Evolutionary conservation across 208 protist genomes (phyloP).

Genomic region (Trypanosoma congolense): DNA sequence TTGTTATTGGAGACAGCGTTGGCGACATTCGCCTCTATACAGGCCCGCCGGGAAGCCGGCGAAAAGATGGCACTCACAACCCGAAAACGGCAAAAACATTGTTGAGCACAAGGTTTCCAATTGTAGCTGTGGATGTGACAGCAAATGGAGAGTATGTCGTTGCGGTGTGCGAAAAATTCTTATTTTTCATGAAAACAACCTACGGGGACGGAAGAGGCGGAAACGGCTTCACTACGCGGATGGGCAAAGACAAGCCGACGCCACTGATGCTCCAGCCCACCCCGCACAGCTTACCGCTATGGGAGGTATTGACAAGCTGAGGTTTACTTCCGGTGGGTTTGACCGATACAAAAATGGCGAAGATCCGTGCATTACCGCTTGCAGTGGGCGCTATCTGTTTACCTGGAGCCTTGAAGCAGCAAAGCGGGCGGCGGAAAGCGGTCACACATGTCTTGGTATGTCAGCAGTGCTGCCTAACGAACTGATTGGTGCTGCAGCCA

Average conservation of each 20-base stretch:
- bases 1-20: slow-evolving; percentile 47
- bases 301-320: slow-evolving; percentile 33
- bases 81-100: slow-evolving; percentile 61
- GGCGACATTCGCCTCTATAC: slow-evolving; percentile 63
- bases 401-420: slow-evolving; percentile 54
- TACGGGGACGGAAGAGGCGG: slow-evolving; percentile 27
- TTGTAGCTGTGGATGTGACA: slow-evolving; percentile 53
- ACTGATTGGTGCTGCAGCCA: slow-evolving; percentile 11
- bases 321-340: slow-evolving; percentile 42
- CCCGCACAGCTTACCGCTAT: slow-evolving; percentile 31
- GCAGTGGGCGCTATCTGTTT: slow-evolving; percentile 36
- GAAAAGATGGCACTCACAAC: slow-evolving; percentile 31
- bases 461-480: slow-evolving; percentile 5
- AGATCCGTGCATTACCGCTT: slow-evolving; percentile 49
- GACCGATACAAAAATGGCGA: slow-evolving; percentile 27
- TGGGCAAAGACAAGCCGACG: slow-evolving; percentile 49
- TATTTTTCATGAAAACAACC: slow-evolving; percentile 48
- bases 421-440: slow-evolving; percentile 28
- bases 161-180: slow-evolving; percentile 30
- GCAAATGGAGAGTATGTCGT: slow-evolving; percentile 55
- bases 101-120: slow-evolving; percentile 42
- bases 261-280: slow-evolving; percentile 44
- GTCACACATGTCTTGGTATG: slow-evolving; percentile 22
- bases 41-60: slow-evolving; percentile 46
- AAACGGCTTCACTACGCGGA: slow-evolving; percentile 41